Base-by-base conservation (phyloP, 2,329 filamentous ascomycete genomes). In the Hymenoscyphus repandus region DNA sequence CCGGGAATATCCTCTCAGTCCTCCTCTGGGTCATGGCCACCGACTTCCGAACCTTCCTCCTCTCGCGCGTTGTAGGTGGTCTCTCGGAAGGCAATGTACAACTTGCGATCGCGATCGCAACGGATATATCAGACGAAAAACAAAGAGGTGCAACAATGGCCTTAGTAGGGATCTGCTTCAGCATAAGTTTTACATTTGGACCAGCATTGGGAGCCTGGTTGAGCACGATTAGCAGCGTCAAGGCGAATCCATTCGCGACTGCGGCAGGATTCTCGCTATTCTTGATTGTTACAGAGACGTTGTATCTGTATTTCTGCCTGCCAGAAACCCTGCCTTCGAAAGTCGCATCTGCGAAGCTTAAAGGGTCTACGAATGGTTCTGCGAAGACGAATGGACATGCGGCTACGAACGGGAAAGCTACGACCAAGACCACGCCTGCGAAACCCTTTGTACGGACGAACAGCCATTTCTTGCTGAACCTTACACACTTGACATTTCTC, bases 71-170 rank as follows among this genome's bases (percentile, higher is more conserved):
- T 2, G 88, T 99, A 1, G 93, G 93, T 20, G 93, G 93, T 0
- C 71, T 99, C 58, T 96, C 91, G 50, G 93, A 99, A 72, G 93
- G 93, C 56, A 99, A 99, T 62, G 88, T 99, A 2, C 93, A 99
- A 73, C 77, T 99, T 12, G 92, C 93, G 4, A 93, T 92, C 56
- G 92, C 93, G 38, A 97, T 99, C 68, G 93, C 93, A 15, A 93
- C 92, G 36, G 93, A 99, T 68, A 91, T 99, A 58, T 95, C 89
- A 39, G 90, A 95, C 62, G 86, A 92, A 60, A 78, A 80, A 51
- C 86, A 85, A 63, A 82, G 93, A 27, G 90, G 92, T 18, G 83
- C 89, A 17, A 96, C 93, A 38, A 96, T 99, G 90, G 93, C 93
- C 6, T 77, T 99, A 49, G 92, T 99, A 27, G 93, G 93, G 52